Conservation (phyloP, 371 early-diverging fungal genomes). For the Polyrhizophydium stewartii region DNA sequence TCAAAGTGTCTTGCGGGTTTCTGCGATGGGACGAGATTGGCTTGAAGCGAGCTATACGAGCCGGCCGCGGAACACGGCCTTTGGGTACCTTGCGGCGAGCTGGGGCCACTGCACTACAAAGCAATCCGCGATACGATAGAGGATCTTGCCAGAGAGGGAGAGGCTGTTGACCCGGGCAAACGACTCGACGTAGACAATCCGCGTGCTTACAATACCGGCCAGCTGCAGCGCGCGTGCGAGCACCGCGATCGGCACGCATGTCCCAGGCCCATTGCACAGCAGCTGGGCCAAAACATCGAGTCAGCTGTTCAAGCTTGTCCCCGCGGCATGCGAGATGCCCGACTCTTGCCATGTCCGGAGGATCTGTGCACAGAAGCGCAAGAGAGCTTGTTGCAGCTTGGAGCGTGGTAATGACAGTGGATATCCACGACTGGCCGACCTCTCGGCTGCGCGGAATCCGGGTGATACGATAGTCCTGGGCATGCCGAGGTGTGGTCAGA, state of each 20-base stretch:
- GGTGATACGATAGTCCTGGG: slow-evolving; percentile 18
- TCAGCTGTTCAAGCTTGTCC: not conserved
- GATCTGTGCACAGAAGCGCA: slow-evolving; percentile 25
- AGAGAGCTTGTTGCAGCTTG: slow-evolving; percentile 40
- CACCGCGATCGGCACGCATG: slow-evolving; percentile 77
- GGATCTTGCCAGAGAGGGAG: slow-evolving; percentile 80
- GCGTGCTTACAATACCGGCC: slow-evolving; percentile 50
- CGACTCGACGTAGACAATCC: slow-evolving; percentile 82
- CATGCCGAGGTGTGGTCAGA: not conserved
- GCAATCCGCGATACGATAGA: slow-evolving; percentile 72
- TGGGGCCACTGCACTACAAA: slow-evolving; percentile 92
- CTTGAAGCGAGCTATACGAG: slow-evolving; percentile 58
- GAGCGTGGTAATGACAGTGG: slow-evolving; percentile 53
- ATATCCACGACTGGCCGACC: slow-evolving; percentile 65
- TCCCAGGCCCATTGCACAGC: slow-evolving; percentile 92
- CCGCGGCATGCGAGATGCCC: not conserved
- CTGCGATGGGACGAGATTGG: too few relatives aligned
- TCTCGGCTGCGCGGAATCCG: slow-evolving; percentile 63
- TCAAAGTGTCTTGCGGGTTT: too few relatives aligned
- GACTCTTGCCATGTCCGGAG: slow-evolving; percentile 56
- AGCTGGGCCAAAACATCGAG: slow-evolving; percentile 42
- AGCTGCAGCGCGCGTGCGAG: slow-evolving; percentile 57
- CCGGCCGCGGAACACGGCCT: slow-evolving; percentile 66
- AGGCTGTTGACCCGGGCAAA: slow-evolving; percentile 81
- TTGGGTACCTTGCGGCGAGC: slow-evolving; percentile 33